A percentile compares a stretch with the other conserved stretches of the same genome.
These are phyloP conservation scores for Mediolabrus comicus DNA, from an alignment of 108 stramenopile species.

Conservation along the genomic window DNA sequence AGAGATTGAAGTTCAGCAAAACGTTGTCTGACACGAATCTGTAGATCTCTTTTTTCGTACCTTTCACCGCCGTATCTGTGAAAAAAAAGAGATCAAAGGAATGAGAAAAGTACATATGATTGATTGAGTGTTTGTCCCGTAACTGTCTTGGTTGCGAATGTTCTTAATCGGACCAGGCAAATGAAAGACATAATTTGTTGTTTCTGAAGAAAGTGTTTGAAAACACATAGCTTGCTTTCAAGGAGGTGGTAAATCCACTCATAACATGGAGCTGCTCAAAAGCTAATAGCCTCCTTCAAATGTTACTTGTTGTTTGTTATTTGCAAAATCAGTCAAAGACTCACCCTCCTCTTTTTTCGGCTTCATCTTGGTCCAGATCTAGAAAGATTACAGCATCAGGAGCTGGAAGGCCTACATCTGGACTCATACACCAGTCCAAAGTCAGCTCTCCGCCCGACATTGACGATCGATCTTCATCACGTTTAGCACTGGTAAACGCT, in stretches of 20 bases:
- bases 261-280: background rate
- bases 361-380: constrained; percentile 87
- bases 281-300: background rate
- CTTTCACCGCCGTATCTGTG: constrained; percentile 81
- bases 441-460: constrained; percentile 54
- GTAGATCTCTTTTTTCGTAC: constrained; percentile 85
- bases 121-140: constrained; percentile 38
- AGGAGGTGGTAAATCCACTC: constrained; percentile 5
- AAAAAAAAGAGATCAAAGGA: constrained; percentile 12
- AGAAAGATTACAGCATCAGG: constrained; percentile 97
- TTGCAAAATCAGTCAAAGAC: constrained; percentile 5
- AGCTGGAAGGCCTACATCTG: constrained; percentile 94
- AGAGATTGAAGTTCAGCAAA: constrained; percentile 71
- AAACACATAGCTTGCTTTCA: constrained; percentile 3
- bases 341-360: constrained; percentile 91
- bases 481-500: constrained; percentile 95
- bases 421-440: constrained; percentile 90
- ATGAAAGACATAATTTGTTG: constrained; percentile 28
- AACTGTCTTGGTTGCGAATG: constrained; percentile 55
- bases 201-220: constrained; percentile 16
- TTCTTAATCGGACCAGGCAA: constrained; percentile 48
- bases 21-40: constrained; percentile 77
- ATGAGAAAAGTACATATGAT: background rate
- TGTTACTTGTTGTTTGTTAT: background rate
- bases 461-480: constrained; percentile 45